Evolutionary conservation across 805 yeast species (phyloP).

Genomic region (Kodamaea neixiangensis): DNA sequence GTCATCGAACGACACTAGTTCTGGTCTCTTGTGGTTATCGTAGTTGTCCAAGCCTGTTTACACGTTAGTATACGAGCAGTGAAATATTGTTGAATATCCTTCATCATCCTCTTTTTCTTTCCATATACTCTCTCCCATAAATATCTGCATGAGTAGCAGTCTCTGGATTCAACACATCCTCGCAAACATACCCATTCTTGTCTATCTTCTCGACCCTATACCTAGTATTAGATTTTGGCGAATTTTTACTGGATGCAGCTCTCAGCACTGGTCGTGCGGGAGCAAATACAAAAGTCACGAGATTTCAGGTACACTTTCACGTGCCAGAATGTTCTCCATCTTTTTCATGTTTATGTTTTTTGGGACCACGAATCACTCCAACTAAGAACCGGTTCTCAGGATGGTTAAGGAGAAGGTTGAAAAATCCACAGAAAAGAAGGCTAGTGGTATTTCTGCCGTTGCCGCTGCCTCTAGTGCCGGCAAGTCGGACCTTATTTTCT

Average conservation of each 20-base stretch:
- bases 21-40: slow-evolving; percentile 55
- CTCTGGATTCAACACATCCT: not conserved
- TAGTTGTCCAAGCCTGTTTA: slow-evolving; percentile 31
- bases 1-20: slow-evolving; percentile 79
- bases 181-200: slow-evolving; percentile 5
- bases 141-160: not conserved
- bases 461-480: not conserved
- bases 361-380: not conserved
- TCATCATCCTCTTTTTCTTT: not conserved
- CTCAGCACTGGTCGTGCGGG: not conserved
- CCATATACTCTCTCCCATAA: not conserved
- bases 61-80: slow-evolving; percentile 15
- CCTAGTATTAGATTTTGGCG: slow-evolving; percentile 10
- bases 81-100: not conserved
- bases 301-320: not conserved
- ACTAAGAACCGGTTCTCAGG: not conserved
- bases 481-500: not conserved
- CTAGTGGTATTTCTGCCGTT: not conserved
- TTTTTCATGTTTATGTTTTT: slow-evolving; percentile 2
- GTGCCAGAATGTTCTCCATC: slow-evolving; percentile 1
- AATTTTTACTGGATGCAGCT: slow-evolving; percentile 11
- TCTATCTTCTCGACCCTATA: slow-evolving; percentile 1
- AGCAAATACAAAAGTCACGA: not conserved
- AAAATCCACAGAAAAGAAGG: slow-evolving; percentile 1
- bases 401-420: slow-evolving; percentile 5